Conservation (phyloP, 2,329 filamentous ascomycete genomes). For the Ophiostoma triangulosporum region DNA sequence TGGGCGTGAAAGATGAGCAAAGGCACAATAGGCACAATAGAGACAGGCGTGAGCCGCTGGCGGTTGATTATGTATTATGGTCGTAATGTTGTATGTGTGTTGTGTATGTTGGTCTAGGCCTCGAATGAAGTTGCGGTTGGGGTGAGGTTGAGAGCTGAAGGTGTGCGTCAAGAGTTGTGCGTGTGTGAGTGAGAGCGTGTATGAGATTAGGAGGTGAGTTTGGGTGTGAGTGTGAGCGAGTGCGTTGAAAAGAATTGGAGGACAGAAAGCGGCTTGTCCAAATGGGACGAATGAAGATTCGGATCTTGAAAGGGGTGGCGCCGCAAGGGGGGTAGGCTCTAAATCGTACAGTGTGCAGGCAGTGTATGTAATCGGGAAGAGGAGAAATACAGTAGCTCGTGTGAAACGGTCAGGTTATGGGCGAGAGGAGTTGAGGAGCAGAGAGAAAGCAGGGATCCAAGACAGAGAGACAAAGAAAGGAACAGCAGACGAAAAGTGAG, state of each 20-base stretch:
- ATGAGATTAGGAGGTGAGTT: not conserved
- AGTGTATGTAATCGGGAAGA: slow-evolving; percentile 1
- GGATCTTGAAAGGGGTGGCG: slow-evolving; percentile 9
- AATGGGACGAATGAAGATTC: slow-evolving; percentile 9
- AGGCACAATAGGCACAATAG: no score
- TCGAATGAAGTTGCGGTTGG: not conserved
- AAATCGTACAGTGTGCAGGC: not conserved
- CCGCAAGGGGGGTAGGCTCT: slow-evolving; percentile 3
- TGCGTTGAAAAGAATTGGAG: slow-evolving; percentile 1
- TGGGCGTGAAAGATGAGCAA: no score
- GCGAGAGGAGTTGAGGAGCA: not conserved
- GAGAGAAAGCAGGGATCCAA: not conserved
- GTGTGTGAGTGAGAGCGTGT: not conserved
- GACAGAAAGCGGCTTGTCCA: not conserved
- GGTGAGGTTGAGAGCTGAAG: not conserved
- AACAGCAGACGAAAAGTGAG: no score
- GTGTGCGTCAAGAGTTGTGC: not conserved
- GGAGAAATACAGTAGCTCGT: not conserved
- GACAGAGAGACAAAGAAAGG: no score
- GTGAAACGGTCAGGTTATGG: not conserved
- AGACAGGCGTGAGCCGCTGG: no score
- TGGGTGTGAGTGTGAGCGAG: not conserved
- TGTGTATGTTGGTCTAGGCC: not conserved
- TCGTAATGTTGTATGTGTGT: not conserved
- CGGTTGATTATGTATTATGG: not conserved